phyloP scores from a whole-genome alignment of 176 grass and related monocot genomes.

The Musa troglodytarum region DNA sequence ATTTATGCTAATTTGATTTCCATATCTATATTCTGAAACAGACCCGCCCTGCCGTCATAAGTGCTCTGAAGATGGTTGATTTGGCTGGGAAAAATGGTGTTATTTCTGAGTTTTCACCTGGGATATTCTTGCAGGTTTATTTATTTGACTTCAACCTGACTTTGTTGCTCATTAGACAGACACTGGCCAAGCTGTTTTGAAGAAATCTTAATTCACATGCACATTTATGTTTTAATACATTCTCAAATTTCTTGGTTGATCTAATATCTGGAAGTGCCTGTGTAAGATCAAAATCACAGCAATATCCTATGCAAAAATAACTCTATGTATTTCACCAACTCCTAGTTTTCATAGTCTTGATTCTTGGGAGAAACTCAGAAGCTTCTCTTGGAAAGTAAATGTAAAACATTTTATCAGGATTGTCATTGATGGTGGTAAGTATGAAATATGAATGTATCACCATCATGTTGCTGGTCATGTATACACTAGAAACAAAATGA shows the following conservation, averaged over 20 bases:
- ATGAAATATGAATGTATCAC: neutral
- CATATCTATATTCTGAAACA: slow-evolving; percentile 31
- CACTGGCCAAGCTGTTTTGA: slow-evolving; percentile 8
- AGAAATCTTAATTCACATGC: neutral
- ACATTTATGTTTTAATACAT: neutral
- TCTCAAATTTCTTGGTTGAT: neutral
- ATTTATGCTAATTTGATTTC: slow-evolving; percentile 15
- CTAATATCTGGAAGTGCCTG: neutral
- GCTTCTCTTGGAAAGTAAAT: neutral
- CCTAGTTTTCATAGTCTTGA: neutral
- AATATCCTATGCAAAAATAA: too few species aligned
- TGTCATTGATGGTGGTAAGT: neutral
- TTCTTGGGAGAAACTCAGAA: neutral
- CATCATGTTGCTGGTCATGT: neutral
- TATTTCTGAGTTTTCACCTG: slow-evolving; percentile 73
- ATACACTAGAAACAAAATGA: neutral
- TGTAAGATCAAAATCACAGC: neutral
- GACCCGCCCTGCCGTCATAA: slow-evolving; percentile 70
- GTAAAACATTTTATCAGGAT: neutral
- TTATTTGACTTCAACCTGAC: slow-evolving; percentile 5
- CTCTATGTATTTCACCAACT: too few species aligned
- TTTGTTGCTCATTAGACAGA: slow-evolving; percentile 13
- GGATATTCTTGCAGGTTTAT: slow-evolving; percentile 87
- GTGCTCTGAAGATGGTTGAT: slow-evolving; percentile 52
- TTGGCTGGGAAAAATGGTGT: slow-evolving; percentile 80